Percentiles rank a stretch among this genome's conserved stretches.
These are phyloP conservation scores for Xylaria flabelliformis DNA, from an alignment of 495 filamentous ascomycete genomes.

Conservation along the genomic window DNA sequence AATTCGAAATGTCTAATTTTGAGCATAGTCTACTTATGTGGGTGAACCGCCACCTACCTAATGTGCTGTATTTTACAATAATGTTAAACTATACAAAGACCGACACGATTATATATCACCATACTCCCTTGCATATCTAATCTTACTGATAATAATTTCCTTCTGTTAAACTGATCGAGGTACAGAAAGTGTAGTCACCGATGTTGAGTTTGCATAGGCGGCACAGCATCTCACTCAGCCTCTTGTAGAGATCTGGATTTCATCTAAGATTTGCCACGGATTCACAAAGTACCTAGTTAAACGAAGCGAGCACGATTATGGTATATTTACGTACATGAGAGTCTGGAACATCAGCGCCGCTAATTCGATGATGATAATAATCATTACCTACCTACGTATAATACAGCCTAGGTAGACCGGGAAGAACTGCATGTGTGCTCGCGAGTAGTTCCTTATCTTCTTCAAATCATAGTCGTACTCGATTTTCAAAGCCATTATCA, in stretches of 20 bases:
- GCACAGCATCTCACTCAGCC: slow-evolving; percentile 2
- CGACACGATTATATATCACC: background rate
- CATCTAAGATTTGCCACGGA: background rate
- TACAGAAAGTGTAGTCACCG: background rate
- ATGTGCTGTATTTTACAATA: background rate
- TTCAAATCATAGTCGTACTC: background rate
- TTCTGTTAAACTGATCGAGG: background rate
- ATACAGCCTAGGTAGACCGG: background rate
- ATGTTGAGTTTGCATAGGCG: background rate
- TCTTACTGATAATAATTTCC: background rate
- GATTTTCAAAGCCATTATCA: background rate
- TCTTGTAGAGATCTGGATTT: background rate
- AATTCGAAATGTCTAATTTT: background rate
- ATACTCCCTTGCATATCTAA: background rate
- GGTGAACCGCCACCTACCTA: background rate
- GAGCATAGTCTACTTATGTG: background rate
- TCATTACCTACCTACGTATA: background rate
- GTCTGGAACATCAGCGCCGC: background rate
- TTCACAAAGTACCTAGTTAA: background rate
- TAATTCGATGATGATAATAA: background rate
- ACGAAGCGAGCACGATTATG: background rate
- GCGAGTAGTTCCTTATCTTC: background rate
- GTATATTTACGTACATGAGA: background rate
- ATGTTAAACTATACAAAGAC: background rate
- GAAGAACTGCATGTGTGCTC: background rate